Evolutionary conservation across 2,329 filamentous ascomycete genomes (phyloP).

Genomic region (Epichloe sp.): DNA sequence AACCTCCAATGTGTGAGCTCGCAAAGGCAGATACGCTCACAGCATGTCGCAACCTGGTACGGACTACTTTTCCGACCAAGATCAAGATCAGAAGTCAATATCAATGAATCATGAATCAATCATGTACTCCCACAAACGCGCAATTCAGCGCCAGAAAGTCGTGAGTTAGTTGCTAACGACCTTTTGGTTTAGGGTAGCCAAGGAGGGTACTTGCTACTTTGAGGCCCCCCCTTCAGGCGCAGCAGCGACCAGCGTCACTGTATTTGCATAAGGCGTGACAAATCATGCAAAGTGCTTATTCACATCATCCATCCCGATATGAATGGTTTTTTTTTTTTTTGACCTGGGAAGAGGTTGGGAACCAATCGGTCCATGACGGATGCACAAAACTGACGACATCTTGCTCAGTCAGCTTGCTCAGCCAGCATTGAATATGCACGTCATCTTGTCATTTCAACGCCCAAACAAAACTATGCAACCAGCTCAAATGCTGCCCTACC

Average conservation of each 20-base stretch:
- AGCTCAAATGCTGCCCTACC: neutral
- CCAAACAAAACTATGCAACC: neutral
- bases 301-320: no score
- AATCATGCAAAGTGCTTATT: no score
- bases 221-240: neutral
- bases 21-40: no score
- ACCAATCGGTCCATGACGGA: neutral
- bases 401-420: neutral
- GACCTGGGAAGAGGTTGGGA: neutral
- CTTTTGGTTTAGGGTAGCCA: no score
- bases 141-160: neutral
- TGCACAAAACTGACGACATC: neutral
- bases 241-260: no score
- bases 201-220: neutral
- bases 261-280: no score
- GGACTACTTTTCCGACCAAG: no score
- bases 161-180: no score
- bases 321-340: no score
- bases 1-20: no score
- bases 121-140: neutral
- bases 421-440: neutral
- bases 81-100: neutral
- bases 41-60: no score
- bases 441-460: neutral
- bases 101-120: neutral